Base-by-base conservation (phyloP, 2,329 filamentous ascomycete genomes). In the Epichloe coenophiala region DNA sequence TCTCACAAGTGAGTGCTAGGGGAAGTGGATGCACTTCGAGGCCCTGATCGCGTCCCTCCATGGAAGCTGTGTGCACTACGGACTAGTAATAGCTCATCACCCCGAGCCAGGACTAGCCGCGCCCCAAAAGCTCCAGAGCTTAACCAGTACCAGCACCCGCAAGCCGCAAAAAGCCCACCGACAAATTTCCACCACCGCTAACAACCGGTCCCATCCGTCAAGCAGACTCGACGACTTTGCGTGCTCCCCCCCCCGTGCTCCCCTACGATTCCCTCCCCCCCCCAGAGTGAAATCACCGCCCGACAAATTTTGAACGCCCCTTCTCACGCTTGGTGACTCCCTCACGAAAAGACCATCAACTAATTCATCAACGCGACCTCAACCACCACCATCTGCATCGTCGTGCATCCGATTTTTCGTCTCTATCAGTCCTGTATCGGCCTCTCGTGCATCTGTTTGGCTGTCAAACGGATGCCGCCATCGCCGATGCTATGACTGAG, bases 401-500 rank as follows among this genome's bases (percentile, higher is more conserved):
- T 50, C 53, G 55, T 53, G 47, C 55, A 56, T 49, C 46, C 56
- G 51, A 50, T 58, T 45, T 55, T 61, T 54, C 60, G 63, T 65
- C 63, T 65, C 61, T 44, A 53, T 55, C 52, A 52, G 52, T 53
- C 51, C 55, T 52, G 50, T 51, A 58, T 52, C 51, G 56, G 51
- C 54, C 47, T 38, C 50, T 60, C 54, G 58, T 57, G 61, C 75
- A 73, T 79, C 72, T 73, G 75, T 80, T 82, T 80, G 74, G 64
- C 61, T 69, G 64, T 64, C 73, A 80, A 83, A 82, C 80, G 79
- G 78, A 83, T 83, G 80, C 82, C 77, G 78, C 77, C 68, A 69
- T 72, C 70, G 74, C 72, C 68, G 73, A 79, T 82, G 80, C 78
- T 76, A 83, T 83, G 80, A 82, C 74, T 79, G 78, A 82, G 78